phyloP scores from a whole-genome alignment of 2,329 filamentous ascomycete genomes.

The Geosmithia putterillii region DNA sequence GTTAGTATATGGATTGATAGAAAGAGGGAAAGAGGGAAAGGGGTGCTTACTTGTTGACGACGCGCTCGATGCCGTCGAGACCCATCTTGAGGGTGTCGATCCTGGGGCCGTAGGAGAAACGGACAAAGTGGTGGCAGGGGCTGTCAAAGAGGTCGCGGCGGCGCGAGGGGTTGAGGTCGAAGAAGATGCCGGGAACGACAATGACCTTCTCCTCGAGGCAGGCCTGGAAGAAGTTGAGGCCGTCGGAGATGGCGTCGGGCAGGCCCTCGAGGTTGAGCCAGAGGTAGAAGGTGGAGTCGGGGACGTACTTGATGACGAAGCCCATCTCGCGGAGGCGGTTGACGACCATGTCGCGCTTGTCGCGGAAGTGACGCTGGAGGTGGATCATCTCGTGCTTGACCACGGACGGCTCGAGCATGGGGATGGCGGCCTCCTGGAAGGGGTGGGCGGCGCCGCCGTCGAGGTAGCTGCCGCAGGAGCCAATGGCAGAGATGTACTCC shows the following conservation, averaged over 20 bases:
- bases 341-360: slow-evolving; percentile 88
- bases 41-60: slow-evolving; percentile 52
- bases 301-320: slow-evolving; percentile 72
- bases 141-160: slow-evolving; percentile 86
- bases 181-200: slow-evolving; percentile 95
- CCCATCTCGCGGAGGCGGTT: slow-evolving; percentile 71
- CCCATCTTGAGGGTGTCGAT: slow-evolving; percentile 71
- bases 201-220: slow-evolving; percentile 91
- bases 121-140: slow-evolving; percentile 86
- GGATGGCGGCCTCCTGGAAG: slow-evolving; percentile 86
- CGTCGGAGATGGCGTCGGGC: slow-evolving; percentile 76
- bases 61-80: slow-evolving; percentile 73
- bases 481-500: slow-evolving; percentile 89
- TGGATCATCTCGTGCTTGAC: slow-evolving; percentile 81
- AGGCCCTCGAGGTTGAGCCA: slow-evolving; percentile 54
- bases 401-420: slow-evolving; percentile 79
- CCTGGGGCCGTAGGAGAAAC: slow-evolving; percentile 72
- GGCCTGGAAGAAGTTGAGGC: slow-evolving; percentile 92
- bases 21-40: neutral
- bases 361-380: slow-evolving; percentile 76
- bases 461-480: slow-evolving; percentile 84
- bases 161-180: slow-evolving; percentile 85
- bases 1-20: neutral
- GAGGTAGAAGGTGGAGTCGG: slow-evolving; percentile 90
- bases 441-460: slow-evolving; percentile 91